Percentiles rank a stretch among this genome's conserved stretches.
Conservation (phyloP, 176 grass and related monocot genomes). For the Miscanthus lutarioriparius region DNA sequence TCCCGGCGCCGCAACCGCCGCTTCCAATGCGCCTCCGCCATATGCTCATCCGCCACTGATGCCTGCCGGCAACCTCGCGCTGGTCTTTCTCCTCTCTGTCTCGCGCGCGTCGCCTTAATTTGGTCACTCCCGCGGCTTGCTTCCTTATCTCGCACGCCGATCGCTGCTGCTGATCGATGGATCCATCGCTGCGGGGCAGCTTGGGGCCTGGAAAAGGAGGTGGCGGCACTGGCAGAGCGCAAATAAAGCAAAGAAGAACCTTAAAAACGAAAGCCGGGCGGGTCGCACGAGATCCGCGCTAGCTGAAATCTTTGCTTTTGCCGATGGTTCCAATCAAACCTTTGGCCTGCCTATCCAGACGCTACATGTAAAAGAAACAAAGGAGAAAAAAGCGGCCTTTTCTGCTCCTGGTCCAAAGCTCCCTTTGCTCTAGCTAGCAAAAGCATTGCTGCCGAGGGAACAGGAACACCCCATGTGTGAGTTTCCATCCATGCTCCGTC, state of each 20-base stretch:
- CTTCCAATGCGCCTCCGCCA: not conserved
- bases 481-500: not conserved
- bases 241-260: slow-evolving; percentile 10
- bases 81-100: no score
- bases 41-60: not conserved
- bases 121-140: not conserved
- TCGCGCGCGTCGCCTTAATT: not conserved
- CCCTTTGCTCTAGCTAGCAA: not conserved
- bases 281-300: slow-evolving; percentile 15
- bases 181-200: not conserved
- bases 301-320: slow-evolving; percentile 32
- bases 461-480: slow-evolving; percentile 50
- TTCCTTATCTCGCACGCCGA: not conserved
- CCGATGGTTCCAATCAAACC: slow-evolving; percentile 39
- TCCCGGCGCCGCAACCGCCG: not conserved
- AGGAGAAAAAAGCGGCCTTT: not conserved
- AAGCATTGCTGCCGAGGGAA: not conserved
- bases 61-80: not conserved
- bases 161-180: no score
- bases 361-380: slow-evolving; percentile 24
- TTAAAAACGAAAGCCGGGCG: slow-evolving; percentile 17
- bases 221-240: not conserved
- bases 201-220: not conserved
- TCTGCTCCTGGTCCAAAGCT: not conserved
- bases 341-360: slow-evolving; percentile 38